These are phyloP conservation scores for Phylloporus sp. DNA, from an alignment of 768 basidiomycete genomes.

Conservation along the genomic window DNA sequence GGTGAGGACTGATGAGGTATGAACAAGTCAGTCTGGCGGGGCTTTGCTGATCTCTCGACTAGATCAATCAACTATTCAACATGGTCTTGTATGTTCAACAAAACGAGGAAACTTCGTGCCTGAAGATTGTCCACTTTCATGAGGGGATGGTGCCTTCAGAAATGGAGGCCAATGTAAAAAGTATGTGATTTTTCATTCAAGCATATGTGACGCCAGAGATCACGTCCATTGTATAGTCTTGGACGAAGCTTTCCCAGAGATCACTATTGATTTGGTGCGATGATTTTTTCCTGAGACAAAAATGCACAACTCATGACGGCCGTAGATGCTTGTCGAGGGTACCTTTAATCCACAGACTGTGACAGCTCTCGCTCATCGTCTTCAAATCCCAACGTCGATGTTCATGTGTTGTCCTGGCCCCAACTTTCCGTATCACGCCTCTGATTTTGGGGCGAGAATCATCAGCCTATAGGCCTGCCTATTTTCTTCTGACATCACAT, in stretches of 20 bases:
- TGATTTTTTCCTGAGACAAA: neutral
- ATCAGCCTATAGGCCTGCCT: conserved; percentile 27
- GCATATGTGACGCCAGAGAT: neutral
- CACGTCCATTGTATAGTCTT: conserved; percentile 34
- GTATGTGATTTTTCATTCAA: conserved; percentile 28
- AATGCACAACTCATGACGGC: neutral
- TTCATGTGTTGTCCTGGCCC: conserved; percentile 60
- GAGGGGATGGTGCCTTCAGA: conserved; percentile 62
- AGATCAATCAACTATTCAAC: conserved; percentile 66
- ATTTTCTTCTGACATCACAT: neutral
- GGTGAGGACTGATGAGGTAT: conserved; percentile 63
- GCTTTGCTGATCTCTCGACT: neutral
- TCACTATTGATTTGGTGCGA: conserved; percentile 57
- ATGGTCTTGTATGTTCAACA: conserved; percentile 62
- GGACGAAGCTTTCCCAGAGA: conserved; percentile 62
- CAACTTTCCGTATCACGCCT: conserved; percentile 38
- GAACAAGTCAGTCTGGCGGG: conserved; percentile 2
- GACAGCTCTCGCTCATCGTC: conserved; percentile 45
- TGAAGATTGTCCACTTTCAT: conserved; percentile 68
- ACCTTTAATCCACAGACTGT: conserved; percentile 44
- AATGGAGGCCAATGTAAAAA: conserved; percentile 67
- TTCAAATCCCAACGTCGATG: conserved; percentile 52
- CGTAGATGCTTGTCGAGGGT: conserved; percentile 44
- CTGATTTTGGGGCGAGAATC: conserved; percentile 52
- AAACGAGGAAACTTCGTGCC: conserved; percentile 66